Evolutionary conservation across 306 rosid genomes (phyloP).

Genomic region (Lathyrus aphaca): DNA sequence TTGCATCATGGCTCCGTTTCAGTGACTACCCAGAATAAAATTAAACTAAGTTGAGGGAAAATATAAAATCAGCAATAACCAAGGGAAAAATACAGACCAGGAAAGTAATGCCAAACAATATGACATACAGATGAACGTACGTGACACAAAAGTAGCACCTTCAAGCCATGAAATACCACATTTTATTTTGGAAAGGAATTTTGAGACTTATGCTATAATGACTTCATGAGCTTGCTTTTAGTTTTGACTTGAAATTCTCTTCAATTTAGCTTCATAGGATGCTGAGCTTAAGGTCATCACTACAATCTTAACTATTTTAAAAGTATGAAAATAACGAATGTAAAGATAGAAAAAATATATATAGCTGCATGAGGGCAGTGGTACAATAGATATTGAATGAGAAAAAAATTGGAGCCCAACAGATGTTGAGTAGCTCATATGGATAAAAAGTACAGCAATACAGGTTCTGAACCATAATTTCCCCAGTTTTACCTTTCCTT

Average conservation of each 20-base stretch:
- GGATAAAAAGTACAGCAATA: conserved; percentile 44
- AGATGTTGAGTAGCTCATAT: conserved; percentile 43
- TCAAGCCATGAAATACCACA: conserved; percentile 19
- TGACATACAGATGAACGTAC: background rate
- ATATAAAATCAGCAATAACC: conserved; percentile 10
- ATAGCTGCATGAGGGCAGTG: conserved; percentile 29
- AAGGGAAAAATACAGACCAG: conserved; percentile 3
- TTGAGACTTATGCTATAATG: conserved; percentile 17
- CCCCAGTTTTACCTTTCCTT: conserved; percentile 72
- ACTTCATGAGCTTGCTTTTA: conserved; percentile 27
- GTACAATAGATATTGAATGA: conserved; percentile 29
- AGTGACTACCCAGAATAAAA: conserved; percentile 10
- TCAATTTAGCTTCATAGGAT: conserved; percentile 39
- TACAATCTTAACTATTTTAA: conserved; percentile 9
- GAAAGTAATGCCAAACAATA: conserved; percentile 2
- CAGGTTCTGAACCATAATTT: conserved; percentile 46
- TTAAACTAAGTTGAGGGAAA: conserved; percentile 12
- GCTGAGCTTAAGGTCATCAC: conserved; percentile 37
- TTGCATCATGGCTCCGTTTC: background rate
- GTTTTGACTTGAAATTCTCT: conserved; percentile 18
- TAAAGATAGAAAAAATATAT: conserved; percentile 16
- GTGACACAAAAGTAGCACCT: conserved; percentile 13
- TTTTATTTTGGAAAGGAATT: conserved; percentile 39
- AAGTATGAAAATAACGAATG: conserved; percentile 28
- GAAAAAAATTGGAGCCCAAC: conserved; percentile 42